These are phyloP conservation scores for Crepidotus variabilis DNA, from an alignment of 768 basidiomycete species.

Conservation along the genomic window DNA sequence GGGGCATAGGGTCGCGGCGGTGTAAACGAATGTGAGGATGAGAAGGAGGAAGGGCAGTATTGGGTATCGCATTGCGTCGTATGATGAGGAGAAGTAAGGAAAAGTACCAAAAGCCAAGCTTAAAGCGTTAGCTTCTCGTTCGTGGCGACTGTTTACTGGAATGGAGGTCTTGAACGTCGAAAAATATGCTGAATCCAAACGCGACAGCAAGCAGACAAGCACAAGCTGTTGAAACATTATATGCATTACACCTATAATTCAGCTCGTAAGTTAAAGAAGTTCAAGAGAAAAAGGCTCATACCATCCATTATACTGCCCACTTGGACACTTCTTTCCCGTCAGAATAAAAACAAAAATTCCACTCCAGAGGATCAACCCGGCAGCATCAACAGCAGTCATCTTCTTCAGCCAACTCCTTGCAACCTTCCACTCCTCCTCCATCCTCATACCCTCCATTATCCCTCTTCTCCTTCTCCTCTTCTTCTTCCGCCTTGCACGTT, in stretches of 20 bases:
- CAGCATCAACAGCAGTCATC: conserved; percentile 45
- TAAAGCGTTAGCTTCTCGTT: conserved; percentile 31
- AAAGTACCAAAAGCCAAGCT: no score
- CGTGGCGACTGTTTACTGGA: conserved; percentile 61
- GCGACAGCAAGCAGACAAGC: conserved; percentile 54
- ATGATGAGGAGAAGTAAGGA: neutral
- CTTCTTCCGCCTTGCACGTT: conserved; percentile 26
- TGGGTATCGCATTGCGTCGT: neutral
- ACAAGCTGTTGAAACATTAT: conserved; percentile 62
- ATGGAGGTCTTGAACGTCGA: conserved; percentile 63
- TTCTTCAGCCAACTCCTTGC: conserved; percentile 55
- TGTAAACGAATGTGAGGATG: neutral
- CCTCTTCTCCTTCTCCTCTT: conserved; percentile 40
- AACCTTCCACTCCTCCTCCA: conserved; percentile 60
- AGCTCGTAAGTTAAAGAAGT: neutral
- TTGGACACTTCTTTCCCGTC: conserved; percentile 60
- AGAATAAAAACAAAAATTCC: conserved; percentile 57
- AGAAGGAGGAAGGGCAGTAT: neutral
- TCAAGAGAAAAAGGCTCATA: conserved; percentile 26
- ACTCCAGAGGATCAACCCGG: conserved; percentile 50
- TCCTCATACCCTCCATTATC: conserved; percentile 55
- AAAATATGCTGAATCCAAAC: conserved; percentile 56
- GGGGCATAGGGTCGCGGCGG: neutral
- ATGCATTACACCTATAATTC: conserved; percentile 61
- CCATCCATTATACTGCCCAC: conserved; percentile 62